Evolutionary conservation across 768 basidiomycete genomes (phyloP).

Genomic region (Boletellus emodensis): DNA sequence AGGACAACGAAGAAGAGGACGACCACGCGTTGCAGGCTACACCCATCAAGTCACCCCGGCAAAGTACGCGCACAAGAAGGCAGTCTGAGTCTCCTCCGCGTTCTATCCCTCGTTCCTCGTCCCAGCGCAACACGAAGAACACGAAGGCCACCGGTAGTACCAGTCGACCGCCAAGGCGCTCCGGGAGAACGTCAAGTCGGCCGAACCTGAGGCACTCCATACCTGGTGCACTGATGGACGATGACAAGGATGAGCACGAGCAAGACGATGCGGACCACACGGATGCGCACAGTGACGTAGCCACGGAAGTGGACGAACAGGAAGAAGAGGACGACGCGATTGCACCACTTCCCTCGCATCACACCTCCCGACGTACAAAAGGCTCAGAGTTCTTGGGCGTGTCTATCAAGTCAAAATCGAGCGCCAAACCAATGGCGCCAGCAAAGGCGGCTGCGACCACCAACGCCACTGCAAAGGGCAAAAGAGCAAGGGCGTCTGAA

Average conservation of each 20-base stretch:
- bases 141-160: neutral
- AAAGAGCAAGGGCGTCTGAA: constrained; percentile 19
- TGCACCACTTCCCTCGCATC: constrained; percentile 29
- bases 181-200: constrained; percentile 7
- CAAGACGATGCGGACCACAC: constrained; percentile 23
- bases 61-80: constrained; percentile 6
- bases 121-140: constrained; percentile 7
- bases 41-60: constrained; percentile 13
- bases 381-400: constrained; percentile 12
- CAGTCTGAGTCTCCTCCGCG: constrained; percentile 14
- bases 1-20: constrained; percentile 23
- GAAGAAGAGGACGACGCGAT: constrained; percentile 34
- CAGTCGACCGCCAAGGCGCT: neutral
- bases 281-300: constrained; percentile 17
- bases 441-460: neutral
- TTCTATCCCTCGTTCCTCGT: constrained; percentile 9
- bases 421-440: neutral
- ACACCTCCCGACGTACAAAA: constrained; percentile 20
- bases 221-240: constrained; percentile 43
- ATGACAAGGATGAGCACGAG: constrained; percentile 29
- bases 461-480: constrained; percentile 9
- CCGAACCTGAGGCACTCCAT: constrained; percentile 30
- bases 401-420: constrained; percentile 9
- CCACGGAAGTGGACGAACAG: constrained; percentile 24
- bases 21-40: constrained; percentile 3